phyloP scores from a whole-genome alignment of 352 stramenopile genomes.

The Phytophthora cryptogea region DNA sequence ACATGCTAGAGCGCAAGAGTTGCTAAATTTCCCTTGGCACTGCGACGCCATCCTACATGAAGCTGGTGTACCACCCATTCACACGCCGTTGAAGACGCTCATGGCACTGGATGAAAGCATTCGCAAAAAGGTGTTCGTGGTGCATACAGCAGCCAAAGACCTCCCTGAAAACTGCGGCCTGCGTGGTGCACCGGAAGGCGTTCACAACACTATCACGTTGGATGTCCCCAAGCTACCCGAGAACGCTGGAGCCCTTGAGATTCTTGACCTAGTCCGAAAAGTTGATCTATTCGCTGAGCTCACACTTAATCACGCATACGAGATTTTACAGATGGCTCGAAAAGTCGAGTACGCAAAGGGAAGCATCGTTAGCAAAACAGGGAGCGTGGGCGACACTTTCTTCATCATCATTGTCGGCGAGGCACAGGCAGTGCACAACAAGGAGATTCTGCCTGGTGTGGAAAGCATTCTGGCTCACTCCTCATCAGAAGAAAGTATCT shows the following conservation, averaged over 20 bases:
- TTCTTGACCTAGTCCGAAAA: conserved; percentile 85
- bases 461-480: conserved; percentile 11
- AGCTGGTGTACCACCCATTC: conserved; percentile 93
- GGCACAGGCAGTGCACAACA: conserved; percentile 56
- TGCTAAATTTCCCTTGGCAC: conserved; percentile 95
- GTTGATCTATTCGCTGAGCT: conserved; percentile 84
- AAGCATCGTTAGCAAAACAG: conserved; percentile 51
- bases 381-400: conserved; percentile 63
- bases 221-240: conserved; percentile 72
- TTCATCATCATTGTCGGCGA: conserved; percentile 87
- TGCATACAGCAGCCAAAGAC: conserved; percentile 92
- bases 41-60: conserved; percentile 95
- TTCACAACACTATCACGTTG: conserved; percentile 89
- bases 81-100: conserved; percentile 95
- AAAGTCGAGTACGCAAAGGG: conserved; percentile 73
- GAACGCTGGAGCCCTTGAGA: conserved; percentile 78
- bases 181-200: conserved; percentile 86
- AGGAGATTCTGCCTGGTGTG: conserved; percentile 11
- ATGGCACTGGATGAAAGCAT: conserved; percentile 88
- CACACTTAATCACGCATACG: conserved; percentile 85
- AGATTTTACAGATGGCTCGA: conserved; percentile 83
- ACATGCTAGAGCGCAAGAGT: conserved; percentile 78
- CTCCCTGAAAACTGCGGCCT: conserved; percentile 79
- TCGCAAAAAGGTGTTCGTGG: conserved; percentile 93
- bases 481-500: conserved; percentile 10